Base-by-base conservation (phyloP, 2,329 filamentous ascomycete species). In the Alternaria sp. region DNA sequence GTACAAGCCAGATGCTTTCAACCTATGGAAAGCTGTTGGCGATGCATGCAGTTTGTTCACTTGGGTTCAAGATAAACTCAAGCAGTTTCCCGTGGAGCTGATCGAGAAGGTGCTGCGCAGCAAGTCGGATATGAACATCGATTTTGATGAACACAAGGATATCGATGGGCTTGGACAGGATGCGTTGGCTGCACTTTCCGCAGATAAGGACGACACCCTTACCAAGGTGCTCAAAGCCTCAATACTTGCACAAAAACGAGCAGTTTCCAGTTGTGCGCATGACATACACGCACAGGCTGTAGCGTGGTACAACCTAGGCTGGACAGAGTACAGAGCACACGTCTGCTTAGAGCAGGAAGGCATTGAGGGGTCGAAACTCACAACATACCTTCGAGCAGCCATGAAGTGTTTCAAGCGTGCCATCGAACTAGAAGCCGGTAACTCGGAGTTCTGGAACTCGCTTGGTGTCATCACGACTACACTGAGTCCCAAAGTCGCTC, bases 231-330 rank as follows among this genome's bases (percentile, higher is more conserved):
- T 96, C 0, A 87, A 92, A 64, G 88, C 91, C 13, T 88, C 91
- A 0, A 92, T 98, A 26, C 82, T 98, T 17, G 91, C 93, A 6
- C 92, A 96, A 78, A 99, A 98, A 78, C 88, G 92, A 67, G 93
- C 93, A 8, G 89, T 98, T 13, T 83, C 91, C 69, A 87, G 89
- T 43, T 91, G 90, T 15, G 83, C 89, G 1, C 84, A 89, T 62
- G 94, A 99, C 74, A 78, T 88, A 8, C 92, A 97, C 77, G 94
- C 95, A 4, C 94, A 96, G 80, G 93, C 96, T 1, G 92, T 98
- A n/a, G 93, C 94, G 0, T 96, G 95, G 86, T 99, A 97, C 81
- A 99, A 99, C 73, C 84, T 99, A 17, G 96, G 96, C 45, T 98
- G 94, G 92, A 92, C 93, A 1, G 96, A 99, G 78, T 89, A 96